These are phyloP conservation scores for Xerophyta viscosa DNA, from an alignment of 106 monocot genomes.

Conservation along the genomic window DNA sequence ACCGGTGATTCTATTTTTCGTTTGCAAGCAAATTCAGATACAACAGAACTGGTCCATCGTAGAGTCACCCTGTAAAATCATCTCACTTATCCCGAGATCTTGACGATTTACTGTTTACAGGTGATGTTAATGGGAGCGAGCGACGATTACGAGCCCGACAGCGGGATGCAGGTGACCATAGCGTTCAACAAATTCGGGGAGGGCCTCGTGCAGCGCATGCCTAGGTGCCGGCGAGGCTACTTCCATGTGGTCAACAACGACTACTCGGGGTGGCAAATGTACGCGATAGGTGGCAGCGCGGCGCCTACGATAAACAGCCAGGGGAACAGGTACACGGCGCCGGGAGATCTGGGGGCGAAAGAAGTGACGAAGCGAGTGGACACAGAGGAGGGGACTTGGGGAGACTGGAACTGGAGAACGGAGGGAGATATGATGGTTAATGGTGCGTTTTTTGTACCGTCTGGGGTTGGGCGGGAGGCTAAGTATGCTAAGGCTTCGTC, in stretches of 20 bases:
- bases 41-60: too few relatives aligned
- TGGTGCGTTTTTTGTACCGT: conserved; percentile 90
- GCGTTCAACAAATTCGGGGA: conserved; percentile 68
- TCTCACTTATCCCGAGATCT: too few relatives aligned
- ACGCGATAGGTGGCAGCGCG: conserved; percentile 69
- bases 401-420: conserved; percentile 84
- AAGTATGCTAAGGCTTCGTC: conserved; percentile 34
- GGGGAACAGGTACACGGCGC: conserved; percentile 56
- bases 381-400: conserved; percentile 45
- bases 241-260: conserved; percentile 73
- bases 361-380: conserved; percentile 75
- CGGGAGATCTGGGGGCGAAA: neutral
- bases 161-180: conserved; percentile 73
- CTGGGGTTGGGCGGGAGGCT: conserved; percentile 42
- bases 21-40: too few relatives aligned
- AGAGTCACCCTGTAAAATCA: too few relatives aligned
- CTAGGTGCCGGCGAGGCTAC: conserved; percentile 47
- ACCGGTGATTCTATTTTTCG: neutral
- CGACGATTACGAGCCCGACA: conserved; percentile 44
- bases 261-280: conserved; percentile 63
- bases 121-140: conserved; percentile 73
- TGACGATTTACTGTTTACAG: too few relatives aligned
- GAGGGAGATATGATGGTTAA: conserved; percentile 84
- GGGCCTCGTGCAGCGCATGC: conserved; percentile 65
- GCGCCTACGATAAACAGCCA: conserved; percentile 69